Evolutionary conservation across 371 early-diverging fungal genomes (phyloP).

Genomic region (Haplosporangium sp.): DNA sequence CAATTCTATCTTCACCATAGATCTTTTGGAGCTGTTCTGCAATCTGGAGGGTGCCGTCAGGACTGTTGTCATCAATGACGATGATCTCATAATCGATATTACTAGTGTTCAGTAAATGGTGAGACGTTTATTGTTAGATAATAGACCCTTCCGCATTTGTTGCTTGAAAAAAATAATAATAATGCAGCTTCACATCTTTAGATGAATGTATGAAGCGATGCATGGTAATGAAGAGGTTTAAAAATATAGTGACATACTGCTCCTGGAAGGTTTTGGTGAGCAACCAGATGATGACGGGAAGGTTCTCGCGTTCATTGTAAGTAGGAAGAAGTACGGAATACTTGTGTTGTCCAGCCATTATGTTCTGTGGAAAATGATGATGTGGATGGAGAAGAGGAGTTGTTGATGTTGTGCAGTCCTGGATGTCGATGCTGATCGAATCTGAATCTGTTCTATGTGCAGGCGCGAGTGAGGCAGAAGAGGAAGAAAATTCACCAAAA

Average conservation of each 20-base stretch:
- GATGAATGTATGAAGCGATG: no score
- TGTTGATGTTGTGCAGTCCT: slow-evolving; percentile 29
- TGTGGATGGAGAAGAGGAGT: slow-evolving; percentile 16
- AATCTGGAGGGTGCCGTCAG: slow-evolving; percentile 97
- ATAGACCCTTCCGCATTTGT: no score
- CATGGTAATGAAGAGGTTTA: no score
- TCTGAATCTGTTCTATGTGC: slow-evolving; percentile 21
- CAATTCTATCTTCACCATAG: slow-evolving; percentile 92
- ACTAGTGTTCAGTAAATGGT: slow-evolving; percentile 11
- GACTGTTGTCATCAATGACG: slow-evolving; percentile 98
- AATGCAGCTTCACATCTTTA: background rate
- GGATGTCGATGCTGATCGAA: slow-evolving; percentile 54
- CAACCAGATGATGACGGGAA: slow-evolving; percentile 95
- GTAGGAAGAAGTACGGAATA: slow-evolving; percentile 98
- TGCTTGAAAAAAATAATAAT: background rate
- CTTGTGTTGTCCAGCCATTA: slow-evolving; percentile 57
- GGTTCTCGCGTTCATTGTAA: slow-evolving; percentile 98
- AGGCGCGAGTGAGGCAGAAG: slow-evolving; percentile 8
- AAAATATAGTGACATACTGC: slow-evolving; percentile 60
- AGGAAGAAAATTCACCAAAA: slow-evolving; percentile 16
- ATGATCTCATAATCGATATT: slow-evolving; percentile 95
- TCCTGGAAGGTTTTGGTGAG: slow-evolving; percentile 89
- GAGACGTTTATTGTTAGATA: no score
- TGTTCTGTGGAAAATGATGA: slow-evolving; percentile 13
- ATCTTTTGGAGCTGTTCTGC: slow-evolving; percentile 88